Evolutionary conservation across 2,329 filamentous ascomycete genomes (phyloP).

Genomic region (Venturiaceae sp.): DNA sequence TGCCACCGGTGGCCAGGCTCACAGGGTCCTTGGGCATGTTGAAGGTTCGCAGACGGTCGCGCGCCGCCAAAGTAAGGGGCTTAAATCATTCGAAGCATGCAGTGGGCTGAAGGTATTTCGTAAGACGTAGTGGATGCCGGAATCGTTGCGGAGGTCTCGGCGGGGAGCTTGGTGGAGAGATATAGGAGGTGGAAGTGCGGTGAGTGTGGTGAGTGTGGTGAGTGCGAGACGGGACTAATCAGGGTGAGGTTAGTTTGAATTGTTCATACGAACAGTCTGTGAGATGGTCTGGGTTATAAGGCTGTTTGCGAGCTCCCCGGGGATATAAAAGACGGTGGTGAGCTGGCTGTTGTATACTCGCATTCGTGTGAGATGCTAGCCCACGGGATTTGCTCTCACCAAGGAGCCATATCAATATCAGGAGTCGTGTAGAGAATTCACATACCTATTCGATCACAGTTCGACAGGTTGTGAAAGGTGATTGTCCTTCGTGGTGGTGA

Average conservation of each 20-base stretch:
- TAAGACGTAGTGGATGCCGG: background rate
- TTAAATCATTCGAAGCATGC: conserved; percentile 1
- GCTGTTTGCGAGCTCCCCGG: background rate
- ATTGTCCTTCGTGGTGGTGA: background rate
- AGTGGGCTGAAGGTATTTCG: background rate
- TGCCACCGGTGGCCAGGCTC: conserved; percentile 7
- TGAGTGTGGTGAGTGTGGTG: background rate
- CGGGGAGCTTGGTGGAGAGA: background rate
- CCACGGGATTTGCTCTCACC: background rate
- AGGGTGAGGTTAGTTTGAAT: background rate
- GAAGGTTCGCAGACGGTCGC: background rate
- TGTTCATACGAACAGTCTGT: background rate
- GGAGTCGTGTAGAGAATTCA: background rate
- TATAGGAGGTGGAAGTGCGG: background rate
- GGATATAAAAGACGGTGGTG: background rate
- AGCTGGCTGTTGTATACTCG: background rate
- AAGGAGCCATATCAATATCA: background rate
- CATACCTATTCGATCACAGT: background rate
- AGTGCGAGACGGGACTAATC: background rate
- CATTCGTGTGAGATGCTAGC: background rate
- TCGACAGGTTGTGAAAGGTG: background rate
- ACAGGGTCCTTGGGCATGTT: conserved; percentile 6
- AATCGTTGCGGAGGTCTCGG: background rate
- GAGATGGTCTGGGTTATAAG: background rate
- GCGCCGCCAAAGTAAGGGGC: background rate